A percentile compares a stretch with the other conserved stretches of the same genome.
These are phyloP conservation scores for Zalaria sp. DNA, from an alignment of 2,329 filamentous ascomycete species.

Conservation along the genomic window DNA sequence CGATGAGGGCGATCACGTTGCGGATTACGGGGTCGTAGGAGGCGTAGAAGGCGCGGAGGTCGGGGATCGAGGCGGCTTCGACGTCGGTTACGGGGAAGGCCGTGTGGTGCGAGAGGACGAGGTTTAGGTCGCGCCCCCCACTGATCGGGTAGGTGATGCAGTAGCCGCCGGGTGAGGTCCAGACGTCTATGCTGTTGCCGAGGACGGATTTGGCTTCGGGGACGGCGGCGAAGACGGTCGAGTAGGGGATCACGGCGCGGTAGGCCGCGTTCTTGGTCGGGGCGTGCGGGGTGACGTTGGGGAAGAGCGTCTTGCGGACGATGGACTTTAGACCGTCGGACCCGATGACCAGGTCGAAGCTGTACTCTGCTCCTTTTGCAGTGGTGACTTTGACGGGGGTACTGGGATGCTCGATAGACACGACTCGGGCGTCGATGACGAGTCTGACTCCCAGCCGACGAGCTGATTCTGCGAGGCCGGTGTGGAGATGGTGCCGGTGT, in stretches of 20 bases:
- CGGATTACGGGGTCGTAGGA: constrained; percentile 49
- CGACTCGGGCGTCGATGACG: constrained; percentile 33
- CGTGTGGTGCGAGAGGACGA: constrained; percentile 41
- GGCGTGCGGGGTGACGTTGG: constrained; percentile 22
- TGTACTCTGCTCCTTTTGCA: constrained; percentile 27
- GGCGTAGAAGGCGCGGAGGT: constrained; percentile 46
- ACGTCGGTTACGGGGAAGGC: constrained; percentile 40
- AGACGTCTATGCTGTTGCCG: constrained; percentile 52
- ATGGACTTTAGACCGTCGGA: constrained; percentile 52
- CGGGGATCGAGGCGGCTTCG: constrained; percentile 39
- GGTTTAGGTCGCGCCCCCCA: too few species aligned
- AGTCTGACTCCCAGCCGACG: constrained; percentile 39
- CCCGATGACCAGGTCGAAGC: constrained; percentile 42
- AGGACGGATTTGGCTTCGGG: constrained; percentile 47
- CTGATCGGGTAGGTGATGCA: constrained; percentile 50
- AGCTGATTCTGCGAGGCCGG: constrained; percentile 37
- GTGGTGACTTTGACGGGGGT: constrained; percentile 25
- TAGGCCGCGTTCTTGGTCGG: constrained; percentile 14
- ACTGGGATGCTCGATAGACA: constrained; percentile 22
- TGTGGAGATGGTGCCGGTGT: constrained; percentile 49
- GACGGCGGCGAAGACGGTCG: constrained; percentile 6
- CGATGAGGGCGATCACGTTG: constrained; percentile 35
- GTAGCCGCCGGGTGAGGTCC: constrained; percentile 49
- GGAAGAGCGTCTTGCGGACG: constrained; percentile 32
- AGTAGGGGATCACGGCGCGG: too few species aligned